phyloP scores from a whole-genome alignment of 2,329 filamentous ascomycete genomes.

The Ophiostoma sp. region DNA sequence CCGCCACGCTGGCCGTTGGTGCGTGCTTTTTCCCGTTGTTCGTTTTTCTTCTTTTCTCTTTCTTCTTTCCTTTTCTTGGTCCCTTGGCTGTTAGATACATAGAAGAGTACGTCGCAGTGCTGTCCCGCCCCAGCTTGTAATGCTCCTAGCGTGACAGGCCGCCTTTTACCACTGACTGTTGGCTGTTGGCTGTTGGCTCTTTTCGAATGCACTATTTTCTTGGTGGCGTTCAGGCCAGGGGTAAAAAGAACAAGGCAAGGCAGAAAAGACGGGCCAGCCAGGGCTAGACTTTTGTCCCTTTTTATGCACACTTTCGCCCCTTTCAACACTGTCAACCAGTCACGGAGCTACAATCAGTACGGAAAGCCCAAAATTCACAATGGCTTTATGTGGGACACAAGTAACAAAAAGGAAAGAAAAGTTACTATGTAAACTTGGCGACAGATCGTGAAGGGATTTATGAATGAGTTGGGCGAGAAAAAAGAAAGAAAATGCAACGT shows the following conservation, averaged over 20 bases:
- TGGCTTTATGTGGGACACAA: neutral
- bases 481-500: neutral
- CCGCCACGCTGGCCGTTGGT: neutral
- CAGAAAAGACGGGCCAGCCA: neutral
- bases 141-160: slow-evolving; percentile 1
- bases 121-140: neutral
- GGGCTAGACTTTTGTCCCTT: neutral
- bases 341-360: neutral
- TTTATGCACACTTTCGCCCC: neutral
- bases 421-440: neutral
- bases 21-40: neutral
- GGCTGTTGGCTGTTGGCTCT: neutral
- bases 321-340: neutral
- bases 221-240: neutral
- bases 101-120: too few relatives aligned
- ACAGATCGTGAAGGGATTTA: neutral
- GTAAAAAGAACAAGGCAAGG: neutral
- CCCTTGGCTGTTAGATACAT: neutral
- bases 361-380: neutral
- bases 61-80: neutral
- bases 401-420: neutral
- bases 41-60: neutral
- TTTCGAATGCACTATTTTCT: neutral
- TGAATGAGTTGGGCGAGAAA: neutral
- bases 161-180: too few relatives aligned